Evolutionary conservation across 1,284 basidiomycete genomes (phyloP), one percentile per base, ranked within the genome.

Genomic region (Athelia psychrophila): DNA sequence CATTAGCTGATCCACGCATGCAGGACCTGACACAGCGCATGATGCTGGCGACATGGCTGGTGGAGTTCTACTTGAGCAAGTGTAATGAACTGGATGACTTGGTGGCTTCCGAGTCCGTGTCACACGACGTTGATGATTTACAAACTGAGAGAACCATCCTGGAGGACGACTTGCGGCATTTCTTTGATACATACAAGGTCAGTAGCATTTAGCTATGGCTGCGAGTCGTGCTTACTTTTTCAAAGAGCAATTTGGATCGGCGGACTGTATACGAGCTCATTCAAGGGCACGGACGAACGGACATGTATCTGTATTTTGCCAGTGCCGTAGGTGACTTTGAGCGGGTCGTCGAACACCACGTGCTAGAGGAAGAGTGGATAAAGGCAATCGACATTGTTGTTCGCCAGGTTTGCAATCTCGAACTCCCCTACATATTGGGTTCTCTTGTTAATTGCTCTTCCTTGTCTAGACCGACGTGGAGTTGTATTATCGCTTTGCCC

Each of bases 11-110:
- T n/a, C 16, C 30, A n/a, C 23, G 51, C 44, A 50, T 51, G 18
- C 56, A 95, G 93, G 93, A 97, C 60, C 61, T 92, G 45, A 94
- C 93, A 0, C 95, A 98, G 67, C 81, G 97, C 30, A 95, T 96
- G 88, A 96, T 99, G 89, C 77, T 99, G 8, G 95, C 97, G 1
- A 98, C 95, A 0, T 99, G 97, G 97, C 86, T 99, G 6, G 88
- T 97, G 25, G 97, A 99, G 69, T 95, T 99, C 58, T 98, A 95
- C 66, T 82, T 99, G 20, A 91, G 88, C 71, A 98, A 97, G 74
- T 94, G 94, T 68, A 96, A 98, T 63, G 92, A 96, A 58, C 77
- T 98, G 47, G 97, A 99, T 65, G 97, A 99, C 63, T 74, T 92
- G 16, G 80, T 89, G 44, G 88, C 86, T 1, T 87, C 95, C 0